Evolutionary conservation across 345 rosid genomes (phyloP).

Genomic region (Sisymbrium altissimum): DNA sequence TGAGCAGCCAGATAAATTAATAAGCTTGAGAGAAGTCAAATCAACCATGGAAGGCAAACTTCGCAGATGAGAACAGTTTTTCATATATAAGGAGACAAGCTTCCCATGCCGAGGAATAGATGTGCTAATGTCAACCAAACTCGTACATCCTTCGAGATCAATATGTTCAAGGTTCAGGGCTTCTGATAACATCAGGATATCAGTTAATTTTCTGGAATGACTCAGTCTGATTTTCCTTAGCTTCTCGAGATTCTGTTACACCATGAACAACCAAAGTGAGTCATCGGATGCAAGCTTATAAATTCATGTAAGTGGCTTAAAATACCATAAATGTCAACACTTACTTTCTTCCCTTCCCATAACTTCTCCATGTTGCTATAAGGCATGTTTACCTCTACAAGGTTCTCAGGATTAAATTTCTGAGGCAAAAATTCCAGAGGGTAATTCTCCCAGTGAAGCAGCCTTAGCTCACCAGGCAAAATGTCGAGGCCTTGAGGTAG

Average conservation of each 20-base stretch:
- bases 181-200: background rate
- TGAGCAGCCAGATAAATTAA: constrained; percentile 16
- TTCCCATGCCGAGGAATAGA: background rate
- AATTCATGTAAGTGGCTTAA: background rate
- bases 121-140: constrained; percentile 14
- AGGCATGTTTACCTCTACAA: constrained; percentile 25
- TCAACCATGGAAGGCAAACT: background rate
- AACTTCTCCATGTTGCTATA: constrained; percentile 18
- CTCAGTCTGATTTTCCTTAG: constrained; percentile 1
- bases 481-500: background rate
- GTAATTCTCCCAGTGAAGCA: constrained; percentile 26
- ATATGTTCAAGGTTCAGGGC: constrained; percentile 19
- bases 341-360: constrained; percentile 28
- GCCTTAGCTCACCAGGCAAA: constrained; percentile 25
- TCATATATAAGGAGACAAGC: constrained; percentile 27
- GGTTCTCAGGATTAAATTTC: constrained; percentile 3
- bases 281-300: background rate
- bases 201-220: background rate
- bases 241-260: constrained; percentile 19
- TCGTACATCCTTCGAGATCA: constrained; percentile 26
- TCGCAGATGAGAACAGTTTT: constrained; percentile 7
- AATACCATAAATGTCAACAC: background rate
- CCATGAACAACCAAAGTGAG: background rate
- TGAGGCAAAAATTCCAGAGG: constrained; percentile 19
- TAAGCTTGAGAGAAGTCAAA: constrained; percentile 9